Percentiles rank a stretch among this genome's conserved stretches.
Evolutionary conservation across 2,329 filamentous ascomycete genomes (phyloP).

Genomic region (Zymoseptoria ardabiliae): DNA sequence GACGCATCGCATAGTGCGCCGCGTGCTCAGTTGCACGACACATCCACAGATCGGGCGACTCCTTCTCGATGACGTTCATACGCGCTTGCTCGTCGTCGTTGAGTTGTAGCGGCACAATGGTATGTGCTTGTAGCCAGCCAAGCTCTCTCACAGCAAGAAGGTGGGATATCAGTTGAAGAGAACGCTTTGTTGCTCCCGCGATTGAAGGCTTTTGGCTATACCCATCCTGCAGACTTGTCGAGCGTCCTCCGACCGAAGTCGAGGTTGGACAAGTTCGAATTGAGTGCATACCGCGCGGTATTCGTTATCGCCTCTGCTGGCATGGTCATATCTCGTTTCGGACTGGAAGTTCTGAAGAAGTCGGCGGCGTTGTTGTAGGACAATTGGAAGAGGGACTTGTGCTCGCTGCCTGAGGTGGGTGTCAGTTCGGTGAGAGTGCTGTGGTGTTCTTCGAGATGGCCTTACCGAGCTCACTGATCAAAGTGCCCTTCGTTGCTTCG

Average conservation of each 20-base stretch:
- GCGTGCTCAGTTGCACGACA: constrained; percentile 6
- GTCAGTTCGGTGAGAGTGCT: not conserved
- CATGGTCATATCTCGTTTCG: constrained; percentile 45
- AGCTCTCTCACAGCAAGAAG: constrained; percentile 10
- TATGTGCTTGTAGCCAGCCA: constrained; percentile 29
- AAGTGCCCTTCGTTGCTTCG: constrained; percentile 42
- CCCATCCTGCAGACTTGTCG: constrained; percentile 26
- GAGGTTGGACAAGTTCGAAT: constrained; percentile 24
- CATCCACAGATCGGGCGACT: constrained; percentile 1
- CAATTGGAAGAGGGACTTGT: constrained; percentile 46
- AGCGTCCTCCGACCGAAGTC: constrained; percentile 17
- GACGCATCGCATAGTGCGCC: constrained; percentile 4
- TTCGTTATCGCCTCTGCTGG: constrained; percentile 22
- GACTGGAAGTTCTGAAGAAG: constrained; percentile 42
- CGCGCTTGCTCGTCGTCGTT: constrained; percentile 10
- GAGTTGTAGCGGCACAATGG: constrained; percentile 27
- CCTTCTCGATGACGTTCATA: constrained; percentile 10
- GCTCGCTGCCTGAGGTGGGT: constrained; percentile 35
- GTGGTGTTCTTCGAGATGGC: not conserved
- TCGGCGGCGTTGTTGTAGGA: constrained; percentile 41
- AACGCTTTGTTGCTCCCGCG: constrained; percentile 21
- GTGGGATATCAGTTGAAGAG: not conserved
- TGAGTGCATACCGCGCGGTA: too few species aligned
- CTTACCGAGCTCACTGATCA: constrained; percentile 42
- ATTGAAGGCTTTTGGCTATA: constrained; percentile 17